Conservation (phyloP, 2,329 filamentous ascomycete genomes). For the Alternaria ethzedia region DNA sequence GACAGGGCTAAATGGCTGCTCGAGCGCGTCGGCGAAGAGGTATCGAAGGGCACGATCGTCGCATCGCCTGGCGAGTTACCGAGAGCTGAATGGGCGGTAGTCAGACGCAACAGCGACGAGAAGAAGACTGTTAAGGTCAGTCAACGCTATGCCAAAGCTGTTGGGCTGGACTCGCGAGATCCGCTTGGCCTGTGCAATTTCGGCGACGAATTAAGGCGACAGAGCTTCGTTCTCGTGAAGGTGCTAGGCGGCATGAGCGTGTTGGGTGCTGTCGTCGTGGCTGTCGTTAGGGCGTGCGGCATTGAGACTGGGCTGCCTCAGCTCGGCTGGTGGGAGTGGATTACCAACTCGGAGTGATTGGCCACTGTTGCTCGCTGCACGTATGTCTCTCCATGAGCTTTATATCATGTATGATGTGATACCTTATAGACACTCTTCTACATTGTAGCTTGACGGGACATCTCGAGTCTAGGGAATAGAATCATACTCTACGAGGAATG, state of each 20-base stretch:
- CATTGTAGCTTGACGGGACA: background rate
- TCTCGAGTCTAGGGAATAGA: background rate
- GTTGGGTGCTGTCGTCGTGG: conserved; percentile 71
- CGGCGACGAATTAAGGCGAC: conserved; percentile 68
- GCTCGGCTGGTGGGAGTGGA: conserved; percentile 36
- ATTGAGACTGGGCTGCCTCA: conserved; percentile 37
- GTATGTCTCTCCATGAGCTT: background rate
- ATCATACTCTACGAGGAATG: background rate
- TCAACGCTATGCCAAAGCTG: conserved; percentile 28
- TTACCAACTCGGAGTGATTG: conserved; percentile 11
- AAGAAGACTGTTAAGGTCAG: conserved; percentile 35
- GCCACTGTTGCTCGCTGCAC: background rate
- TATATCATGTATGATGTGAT: background rate
- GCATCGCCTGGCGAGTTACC: conserved; percentile 32
- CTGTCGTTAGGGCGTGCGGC: conserved; percentile 47
- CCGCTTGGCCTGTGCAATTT: conserved; percentile 79
- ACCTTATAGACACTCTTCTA: background rate
- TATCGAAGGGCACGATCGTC: conserved; percentile 47
- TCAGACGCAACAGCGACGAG: conserved; percentile 27
- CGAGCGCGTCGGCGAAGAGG: conserved; percentile 71
- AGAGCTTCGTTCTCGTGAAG: conserved; percentile 72
- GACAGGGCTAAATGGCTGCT: conserved; percentile 75
- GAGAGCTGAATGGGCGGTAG: conserved; percentile 45
- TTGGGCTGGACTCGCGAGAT: conserved; percentile 66
- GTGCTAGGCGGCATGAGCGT: conserved; percentile 76